Evolutionary conservation across 768 basidiomycete genomes (phyloP), one percentile per base, ranked within the genome.

Genomic region (Fomitopsis pulvina): DNA sequence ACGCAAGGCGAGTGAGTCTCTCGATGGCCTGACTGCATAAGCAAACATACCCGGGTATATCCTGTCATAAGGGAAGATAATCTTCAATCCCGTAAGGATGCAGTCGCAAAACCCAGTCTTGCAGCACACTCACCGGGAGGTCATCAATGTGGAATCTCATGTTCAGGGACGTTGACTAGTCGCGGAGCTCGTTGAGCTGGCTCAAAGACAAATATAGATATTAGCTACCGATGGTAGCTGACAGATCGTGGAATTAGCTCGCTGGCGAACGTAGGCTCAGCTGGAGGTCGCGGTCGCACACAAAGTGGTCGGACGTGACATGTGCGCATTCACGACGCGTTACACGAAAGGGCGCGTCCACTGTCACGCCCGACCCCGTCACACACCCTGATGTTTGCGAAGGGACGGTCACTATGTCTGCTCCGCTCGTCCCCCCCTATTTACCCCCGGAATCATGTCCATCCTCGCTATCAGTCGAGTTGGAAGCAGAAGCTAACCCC

Each of bases 11-110:
- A n/a, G n/a, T n/a, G n/a, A n/a, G n/a, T n/a, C n/a, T n/a, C n/a
- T n/a, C n/a, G n/a, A n/a, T n/a, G n/a, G n/a, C n/a, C n/a, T n/a
- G 44, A 32, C 28, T 30, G 21, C 21, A 39, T 22, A 16, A 22
- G 55, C n/a, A 28, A 20, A 63, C 77, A 53, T 56, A 89, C 93
- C 93, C 64, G 93, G 93, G 67, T 96, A 98, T 62, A 98, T 92
- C 63, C 90, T 82, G 74, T 92, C 89, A 64, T 92, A 92, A 68
- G 90, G 91, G 66, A 94, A 92, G 63, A 92, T 76, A 58, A 94
- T 83, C 90, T 91, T 57, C 28, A n/a, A n/a, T n/a, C n/a, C 34
- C 42, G 47, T 14, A 27, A 14, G 18, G 43, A n/a, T n/a, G n/a
- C n/a, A n/a, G n/a, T n/a, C n/a, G n/a, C n/a, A n/a, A n/a, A n/a